Evolutionary conservation across 2,329 filamentous ascomycete genomes (phyloP), one percentile per base, ranked within the genome.

Genomic region (Ophiostoma novo-ulmi): DNA sequence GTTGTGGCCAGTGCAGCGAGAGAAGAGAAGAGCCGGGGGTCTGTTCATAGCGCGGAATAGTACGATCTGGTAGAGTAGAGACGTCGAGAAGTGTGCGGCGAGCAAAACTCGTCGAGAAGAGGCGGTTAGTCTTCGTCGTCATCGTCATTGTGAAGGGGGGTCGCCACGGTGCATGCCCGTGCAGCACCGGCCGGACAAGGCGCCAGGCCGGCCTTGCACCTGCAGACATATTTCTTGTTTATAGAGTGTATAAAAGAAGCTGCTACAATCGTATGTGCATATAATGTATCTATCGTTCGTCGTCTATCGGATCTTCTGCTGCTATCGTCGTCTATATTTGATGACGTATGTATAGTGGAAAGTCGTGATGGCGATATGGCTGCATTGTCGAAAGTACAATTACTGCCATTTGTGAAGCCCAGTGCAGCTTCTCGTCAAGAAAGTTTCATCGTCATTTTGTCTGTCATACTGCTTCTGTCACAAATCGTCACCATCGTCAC

Each of bases 41-140:
- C 80, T 89, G 85, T 79, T 87, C 84, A 78, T 90, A 91, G 74
- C 81, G 83, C 11, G 90, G 89, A n/a, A 85, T 79, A 63, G 89
- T 82, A 70, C 89, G 85, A 66, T 84, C 78, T 3, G 84, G 84
- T 7, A 90, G 81, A 31, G 79, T 75, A 5, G 81, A 78, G 36
- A 83, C 79, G 75, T 85, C 82, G 75, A 82, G 81, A 35, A 90
- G 82, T 74, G 86, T 80, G 71, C 75, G 78, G 73, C 81, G 80
- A 17, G 74, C 70, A 14, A 79, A 70, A 2, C 86, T 85, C 10
- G 80, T 80, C 7, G 85, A 85, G 75, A 90, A 87, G 73, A 73
- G 75, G 74, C 52, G 38, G 39, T 26, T 13, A 11, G 5, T 13
- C 13, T 38, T 35, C 6, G 68, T 2, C 66, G 52, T 68, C 20